Conservation (phyloP, 805 yeast genomes). For the Schizosaccharomyces octosporus region DNA sequence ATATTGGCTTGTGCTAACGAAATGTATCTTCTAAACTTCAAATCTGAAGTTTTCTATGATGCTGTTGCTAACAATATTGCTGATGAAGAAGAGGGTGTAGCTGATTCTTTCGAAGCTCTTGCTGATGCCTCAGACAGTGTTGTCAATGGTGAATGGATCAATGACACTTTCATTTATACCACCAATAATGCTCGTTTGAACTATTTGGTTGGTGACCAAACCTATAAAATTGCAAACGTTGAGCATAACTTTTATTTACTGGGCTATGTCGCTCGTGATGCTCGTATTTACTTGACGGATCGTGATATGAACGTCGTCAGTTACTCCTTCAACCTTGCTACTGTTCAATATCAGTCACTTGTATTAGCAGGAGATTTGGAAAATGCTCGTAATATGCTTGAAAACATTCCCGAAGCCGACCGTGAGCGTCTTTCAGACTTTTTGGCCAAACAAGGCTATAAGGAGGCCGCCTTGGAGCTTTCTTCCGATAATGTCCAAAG, state of each 20-base stretch:
- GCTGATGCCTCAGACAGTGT: slow-evolving; percentile 61
- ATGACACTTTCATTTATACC: slow-evolving; percentile 86
- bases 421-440: slow-evolving; percentile 66
- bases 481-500: slow-evolving; percentile 76
- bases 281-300: slow-evolving; percentile 72
- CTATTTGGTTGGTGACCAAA: slow-evolving; percentile 83
- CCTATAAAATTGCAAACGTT: slow-evolving; percentile 76
- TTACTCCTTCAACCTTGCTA: slow-evolving; percentile 59
- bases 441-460: slow-evolving; percentile 75
- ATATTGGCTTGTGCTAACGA: slow-evolving; percentile 47
- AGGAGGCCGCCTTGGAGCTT: slow-evolving; percentile 57
- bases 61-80: slow-evolving; percentile 32
- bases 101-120: slow-evolving; percentile 60
- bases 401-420: slow-evolving; percentile 33
- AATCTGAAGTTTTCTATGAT: slow-evolving; percentile 37
- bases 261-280: slow-evolving; percentile 79
- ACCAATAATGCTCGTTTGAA: slow-evolving; percentile 69
- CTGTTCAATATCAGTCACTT: slow-evolving; percentile 84
- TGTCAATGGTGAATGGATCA: slow-evolving; percentile 84
- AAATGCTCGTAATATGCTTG: slow-evolving; percentile 40
- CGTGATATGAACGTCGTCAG: slow-evolving; percentile 65
- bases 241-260: slow-evolving; percentile 66
- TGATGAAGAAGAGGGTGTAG: slow-evolving; percentile 72
- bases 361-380: slow-evolving; percentile 87
- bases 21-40: slow-evolving; percentile 55